Evolutionary conservation across 1,139 yeast genomes (phyloP), one percentile per base, ranked within the genome.

Genomic region (Pichia sp.): DNA sequence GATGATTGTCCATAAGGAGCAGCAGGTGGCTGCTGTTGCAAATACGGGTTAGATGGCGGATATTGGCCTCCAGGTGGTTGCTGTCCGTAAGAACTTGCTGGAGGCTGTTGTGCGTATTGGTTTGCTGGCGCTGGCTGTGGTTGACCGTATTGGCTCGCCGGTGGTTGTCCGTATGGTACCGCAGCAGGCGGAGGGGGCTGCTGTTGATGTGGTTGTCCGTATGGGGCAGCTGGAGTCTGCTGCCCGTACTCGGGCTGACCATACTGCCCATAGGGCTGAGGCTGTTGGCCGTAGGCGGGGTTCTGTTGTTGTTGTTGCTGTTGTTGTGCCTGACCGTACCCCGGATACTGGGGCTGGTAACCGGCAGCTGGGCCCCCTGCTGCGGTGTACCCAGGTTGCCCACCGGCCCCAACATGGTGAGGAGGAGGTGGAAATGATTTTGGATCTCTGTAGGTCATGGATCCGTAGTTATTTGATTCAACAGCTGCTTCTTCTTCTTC

Each of bases 361-460:
- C 42, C 30, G 8, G 13, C 8, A 10, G 45, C 29, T 16, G 45
- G 31, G 31, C 29, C 29, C 29, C 31, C 45, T 23, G 45, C 29
- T 10, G 30, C 19, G 31, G 50, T 8, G 8, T 45, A 45, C 23
- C 46, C 45, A 6, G 8, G 26, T 23, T 23, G 31, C 13, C 59
- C 57, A 36, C 48, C 50, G 2, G 42, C 43, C 4, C 69, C 70
- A 1, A 67, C 71, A 49, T 63, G 72, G 51, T 72, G 64, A 1
- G 78, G 78, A 1, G 78, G 78, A 0, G 75, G 67, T 3, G 77
- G 75, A 51, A 72, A 67, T 4, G 69, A 47, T 16, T 62, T 65
- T 13, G 76, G 70, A 52, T 69, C 69, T 10, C 62, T 62, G 34
- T 59, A 57, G 15, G 47, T 34, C 13, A 56, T 46, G 2, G 50